These are phyloP conservation scores for Mycena sp. DNA, from an alignment of 1,284 basidiomycete species.

Conservation along the genomic window DNA sequence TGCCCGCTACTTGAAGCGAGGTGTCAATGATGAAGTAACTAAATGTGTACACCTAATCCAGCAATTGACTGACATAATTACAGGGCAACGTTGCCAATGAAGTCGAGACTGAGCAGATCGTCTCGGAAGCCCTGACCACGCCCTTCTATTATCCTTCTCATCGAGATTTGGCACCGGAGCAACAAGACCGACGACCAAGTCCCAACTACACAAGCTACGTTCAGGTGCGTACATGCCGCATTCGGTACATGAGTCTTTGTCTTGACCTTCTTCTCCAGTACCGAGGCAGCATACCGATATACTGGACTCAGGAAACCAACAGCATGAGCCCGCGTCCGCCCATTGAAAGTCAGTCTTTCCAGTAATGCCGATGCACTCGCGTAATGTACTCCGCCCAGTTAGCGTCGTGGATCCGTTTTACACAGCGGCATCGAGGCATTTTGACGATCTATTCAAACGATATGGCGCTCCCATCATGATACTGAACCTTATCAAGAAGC, in stretches of 20 bases:
- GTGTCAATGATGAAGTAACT: constrained; percentile 88
- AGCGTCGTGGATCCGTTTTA: constrained; percentile 97
- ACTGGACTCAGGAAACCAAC: constrained; percentile 95
- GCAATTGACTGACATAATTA: background rate
- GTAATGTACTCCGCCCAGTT: constrained; percentile 58
- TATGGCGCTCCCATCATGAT: constrained; percentile 94
- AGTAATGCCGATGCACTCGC: background rate
- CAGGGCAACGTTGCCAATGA: constrained; percentile 99
- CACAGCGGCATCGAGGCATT: constrained; percentile 92
- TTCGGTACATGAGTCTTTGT: background rate
- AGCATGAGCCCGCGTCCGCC: constrained; percentile 94
- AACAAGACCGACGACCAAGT: constrained; percentile 62
- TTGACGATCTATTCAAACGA: constrained; percentile 90
- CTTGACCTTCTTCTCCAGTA: constrained; percentile 61
- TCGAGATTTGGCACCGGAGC: constrained; percentile 41
- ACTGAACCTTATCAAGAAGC: constrained; percentile 94
- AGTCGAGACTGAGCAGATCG: constrained; percentile 99
- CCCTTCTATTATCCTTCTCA: constrained; percentile 81
- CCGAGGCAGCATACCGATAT: constrained; percentile 94
- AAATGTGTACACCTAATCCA: background rate
- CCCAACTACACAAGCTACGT: constrained; percentile 96
- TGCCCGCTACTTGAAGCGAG: constrained; percentile 94
- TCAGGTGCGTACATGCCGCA: constrained; percentile 60
- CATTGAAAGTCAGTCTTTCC: constrained; percentile 81
- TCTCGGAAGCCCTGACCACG: constrained; percentile 93